Percentiles rank a stretch among this genome's conserved stretches.
Evolutionary conservation across 768 basidiomycete genomes (phyloP).

Genomic region (Suillus ampliporus): DNA sequence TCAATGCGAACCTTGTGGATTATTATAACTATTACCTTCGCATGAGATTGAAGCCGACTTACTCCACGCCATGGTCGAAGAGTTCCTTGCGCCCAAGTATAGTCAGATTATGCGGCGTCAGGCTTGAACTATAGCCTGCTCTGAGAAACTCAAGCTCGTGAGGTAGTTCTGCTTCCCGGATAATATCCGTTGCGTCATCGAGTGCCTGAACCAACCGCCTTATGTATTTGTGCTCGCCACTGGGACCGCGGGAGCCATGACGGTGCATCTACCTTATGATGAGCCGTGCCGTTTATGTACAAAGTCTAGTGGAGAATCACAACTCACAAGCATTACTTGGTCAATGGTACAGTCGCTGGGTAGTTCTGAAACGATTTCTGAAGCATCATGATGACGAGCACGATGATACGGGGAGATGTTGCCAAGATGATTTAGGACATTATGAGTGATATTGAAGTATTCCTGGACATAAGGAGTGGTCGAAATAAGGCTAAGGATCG

Average conservation of each 20-base stretch:
- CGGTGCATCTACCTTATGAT: conserved; percentile 36
- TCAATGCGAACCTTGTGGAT: conserved; percentile 8
- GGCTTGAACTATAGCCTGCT: conserved; percentile 35
- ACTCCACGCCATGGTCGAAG: conserved; percentile 43
- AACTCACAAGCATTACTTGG: conserved; percentile 44
- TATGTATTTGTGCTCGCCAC: conserved; percentile 39
- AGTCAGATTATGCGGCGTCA: conserved; percentile 42
- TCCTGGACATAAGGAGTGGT: conserved; percentile 23
- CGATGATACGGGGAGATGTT: conserved; percentile 45
- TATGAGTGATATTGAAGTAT: conserved; percentile 9
- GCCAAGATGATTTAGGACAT: conserved; percentile 29
- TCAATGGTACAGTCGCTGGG: conserved; percentile 45
- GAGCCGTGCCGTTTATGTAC: background rate
- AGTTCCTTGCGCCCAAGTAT: conserved; percentile 38
- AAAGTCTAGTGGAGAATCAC: background rate
- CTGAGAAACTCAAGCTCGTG: conserved; percentile 37
- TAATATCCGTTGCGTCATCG: conserved; percentile 23
- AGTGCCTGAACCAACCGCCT: conserved; percentile 36
- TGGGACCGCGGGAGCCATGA: conserved; percentile 42
- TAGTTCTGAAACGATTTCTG: conserved; percentile 28
- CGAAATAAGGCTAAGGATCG: background rate
- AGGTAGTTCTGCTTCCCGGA: conserved; percentile 35
- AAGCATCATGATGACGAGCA: conserved; percentile 34
- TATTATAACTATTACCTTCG: background rate
- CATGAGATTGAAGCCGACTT: conserved; percentile 10